Conservation (phyloP, 345 rosid species). For the Camelina hispida region DNA sequence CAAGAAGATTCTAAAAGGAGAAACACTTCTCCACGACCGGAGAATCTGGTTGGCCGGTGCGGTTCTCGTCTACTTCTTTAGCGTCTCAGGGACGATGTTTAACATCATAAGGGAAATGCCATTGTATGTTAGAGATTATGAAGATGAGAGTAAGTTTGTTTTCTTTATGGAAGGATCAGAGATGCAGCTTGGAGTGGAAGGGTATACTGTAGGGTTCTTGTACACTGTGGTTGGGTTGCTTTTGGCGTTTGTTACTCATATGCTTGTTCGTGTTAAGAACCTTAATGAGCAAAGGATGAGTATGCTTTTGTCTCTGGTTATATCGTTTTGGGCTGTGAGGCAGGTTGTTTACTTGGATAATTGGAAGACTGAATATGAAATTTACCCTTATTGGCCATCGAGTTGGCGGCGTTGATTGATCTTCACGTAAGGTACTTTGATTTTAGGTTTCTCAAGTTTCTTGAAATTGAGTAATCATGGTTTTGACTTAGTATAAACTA, state of each 20-base stretch:
- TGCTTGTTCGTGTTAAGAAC: slow-evolving; percentile 60
- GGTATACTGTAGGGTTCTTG: slow-evolving; percentile 72
- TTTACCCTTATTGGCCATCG: slow-evolving; percentile 80
- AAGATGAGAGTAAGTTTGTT: slow-evolving; percentile 55
- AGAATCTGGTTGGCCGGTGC: slow-evolving; percentile 67
- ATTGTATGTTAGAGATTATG: slow-evolving; percentile 58
- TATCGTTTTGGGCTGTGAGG: slow-evolving; percentile 75
- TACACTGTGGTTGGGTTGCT: slow-evolving; percentile 76
- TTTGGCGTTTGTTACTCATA: slow-evolving; percentile 61
- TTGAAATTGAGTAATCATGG: background rate
- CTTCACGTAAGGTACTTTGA: slow-evolving; percentile 1
- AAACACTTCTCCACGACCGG: slow-evolving; percentile 61
- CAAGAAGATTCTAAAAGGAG: slow-evolving; percentile 56
- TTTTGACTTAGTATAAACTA: too few relatives aligned
- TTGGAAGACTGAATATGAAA: slow-evolving; percentile 86
- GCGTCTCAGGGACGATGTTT: slow-evolving; percentile 80
- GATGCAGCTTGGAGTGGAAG: slow-evolving; percentile 83
- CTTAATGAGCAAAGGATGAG: slow-evolving; percentile 53
- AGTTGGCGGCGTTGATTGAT: slow-evolving; percentile 39
- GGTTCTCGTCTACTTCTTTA: slow-evolving; percentile 73
- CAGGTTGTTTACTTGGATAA: slow-evolving; percentile 68
- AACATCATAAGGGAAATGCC: slow-evolving; percentile 73
- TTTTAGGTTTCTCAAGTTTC: background rate
- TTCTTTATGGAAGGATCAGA: slow-evolving; percentile 75
- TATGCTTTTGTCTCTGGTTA: slow-evolving; percentile 53